Evolutionary conservation across 805 yeast species (phyloP).

Genomic region (Debaryomyces castellii): DNA sequence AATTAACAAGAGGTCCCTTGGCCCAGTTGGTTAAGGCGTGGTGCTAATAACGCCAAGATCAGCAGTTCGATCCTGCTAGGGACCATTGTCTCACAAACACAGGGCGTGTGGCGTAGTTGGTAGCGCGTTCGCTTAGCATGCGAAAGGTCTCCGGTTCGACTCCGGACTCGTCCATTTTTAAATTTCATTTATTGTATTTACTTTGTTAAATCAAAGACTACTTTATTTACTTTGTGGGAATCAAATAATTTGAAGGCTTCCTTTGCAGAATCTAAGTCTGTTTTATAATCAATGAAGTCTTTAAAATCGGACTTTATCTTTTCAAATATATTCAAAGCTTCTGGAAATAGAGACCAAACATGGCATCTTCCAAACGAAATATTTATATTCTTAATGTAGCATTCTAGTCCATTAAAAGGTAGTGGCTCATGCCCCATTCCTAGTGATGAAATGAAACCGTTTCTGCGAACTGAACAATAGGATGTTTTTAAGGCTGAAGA

Average conservation of each 20-base stretch:
- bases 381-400: constrained; percentile 55
- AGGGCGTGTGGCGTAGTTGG: constrained; percentile 52
- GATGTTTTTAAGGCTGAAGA: constrained; percentile 50
- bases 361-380: constrained; percentile 66
- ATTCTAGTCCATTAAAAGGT: constrained; percentile 57
- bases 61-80: constrained; percentile 89
- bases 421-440: constrained; percentile 61
- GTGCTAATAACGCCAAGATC: constrained; percentile 63
- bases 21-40: constrained; percentile 56
- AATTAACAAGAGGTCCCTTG: too few species aligned
- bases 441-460: constrained; percentile 56
- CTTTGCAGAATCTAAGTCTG: constrained; percentile 44
- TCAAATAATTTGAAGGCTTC: constrained; percentile 54
- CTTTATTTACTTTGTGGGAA: constrained; percentile 52
- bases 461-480: constrained; percentile 53
- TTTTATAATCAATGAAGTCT: constrained; percentile 51
- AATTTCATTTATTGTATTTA: constrained; percentile 8
- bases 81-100: constrained; percentile 50
- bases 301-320: constrained; percentile 43
- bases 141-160: constrained; percentile 50
- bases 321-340: constrained; percentile 49
- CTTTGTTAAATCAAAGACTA: constrained; percentile 39
- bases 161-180: constrained; percentile 39
- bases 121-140: constrained; percentile 52
- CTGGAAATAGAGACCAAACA: constrained; percentile 54